Evolutionary conservation across 106 monocot genomes (phyloP).

Genomic region (Dendrobium chrysotoxum): DNA sequence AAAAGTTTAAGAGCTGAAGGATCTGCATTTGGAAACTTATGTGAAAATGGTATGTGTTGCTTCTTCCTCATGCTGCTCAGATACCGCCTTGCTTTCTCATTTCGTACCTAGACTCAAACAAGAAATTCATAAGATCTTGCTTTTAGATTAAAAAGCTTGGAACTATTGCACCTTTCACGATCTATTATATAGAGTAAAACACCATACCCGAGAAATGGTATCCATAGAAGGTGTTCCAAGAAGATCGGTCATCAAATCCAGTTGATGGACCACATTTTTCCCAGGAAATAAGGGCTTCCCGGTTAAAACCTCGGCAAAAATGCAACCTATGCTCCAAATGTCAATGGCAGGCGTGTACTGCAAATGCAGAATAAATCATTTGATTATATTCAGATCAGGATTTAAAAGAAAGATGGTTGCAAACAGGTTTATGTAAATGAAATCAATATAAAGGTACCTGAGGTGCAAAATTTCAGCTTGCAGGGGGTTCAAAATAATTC

Average conservation of each 20-base stretch:
- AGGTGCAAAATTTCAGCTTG: conserved; percentile 31
- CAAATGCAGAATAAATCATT: conserved; percentile 13
- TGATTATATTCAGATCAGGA: neutral
- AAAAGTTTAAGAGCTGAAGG: conserved; percentile 72
- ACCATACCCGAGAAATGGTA: conserved; percentile 71
- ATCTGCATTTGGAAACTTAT: conserved; percentile 84
- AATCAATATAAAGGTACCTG: conserved; percentile 9
- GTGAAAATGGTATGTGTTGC: conserved; percentile 54
- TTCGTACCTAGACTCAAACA: conserved; percentile 48
- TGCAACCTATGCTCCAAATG: conserved; percentile 98
- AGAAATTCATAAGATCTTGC: neutral
- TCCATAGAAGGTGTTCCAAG: conserved; percentile 85
- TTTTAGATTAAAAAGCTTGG: neutral
- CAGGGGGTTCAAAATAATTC: conserved; percentile 22
- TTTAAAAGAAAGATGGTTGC: too few relatives aligned
- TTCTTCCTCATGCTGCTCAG: conserved; percentile 83
- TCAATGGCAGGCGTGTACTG: conserved; percentile 96
- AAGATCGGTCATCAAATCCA: conserved; percentile 81
- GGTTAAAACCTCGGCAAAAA: conserved; percentile 90
- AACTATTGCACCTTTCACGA: neutral
- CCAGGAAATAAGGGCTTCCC: conserved; percentile 96
- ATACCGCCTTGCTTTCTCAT: conserved; percentile 87
- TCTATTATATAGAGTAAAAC: neutral
- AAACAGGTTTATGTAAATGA: neutral
- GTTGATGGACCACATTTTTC: conserved; percentile 84